Evolutionary conservation across 805 yeast genomes (phyloP), one percentile per base, ranked within the genome.

Genomic region (Kodamaea kakaduensis): DNA sequence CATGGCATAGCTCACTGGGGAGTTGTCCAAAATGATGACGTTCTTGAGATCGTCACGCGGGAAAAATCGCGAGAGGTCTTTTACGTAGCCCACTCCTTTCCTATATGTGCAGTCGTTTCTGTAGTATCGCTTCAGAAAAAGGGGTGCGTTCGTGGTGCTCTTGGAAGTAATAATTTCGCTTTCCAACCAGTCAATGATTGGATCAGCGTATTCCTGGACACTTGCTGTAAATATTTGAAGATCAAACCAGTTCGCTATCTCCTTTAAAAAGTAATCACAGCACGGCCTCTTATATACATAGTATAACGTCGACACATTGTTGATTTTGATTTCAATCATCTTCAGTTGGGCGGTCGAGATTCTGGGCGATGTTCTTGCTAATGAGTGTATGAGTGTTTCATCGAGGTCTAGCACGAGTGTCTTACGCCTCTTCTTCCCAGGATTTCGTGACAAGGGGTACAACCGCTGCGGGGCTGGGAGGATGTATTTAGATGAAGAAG

Each of bases 171-270:
- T 51, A 18, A 61, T 48, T 37, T 81, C 85, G 48, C 73, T 69
- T 56, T 90, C 97, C 14, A 90, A 67, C 79, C 89, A 85, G 59
- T 90, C 90, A 34, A 93, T 85, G 33, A 93, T 94, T 0, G 98
- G 97, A 52, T 93, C 98, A 0, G 98, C 97, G 52, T 93, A 93
- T 54, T 87, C 96, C 56, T 80, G 77, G 42, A 93, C 89, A 25
- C 95, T 83, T 2, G 98, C 98, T 0, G 98, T 93, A 67, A 93
- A 93, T 7, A 94, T 78, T 20, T 88, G 89, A 27, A 93, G 64
- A 47, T 87, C 83, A 60, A 76, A 93, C 97, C 97, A 90, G 48
- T 77, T 77, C 34, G 81, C 69, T 6, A 88, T 93, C 42, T 81
- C 81, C 40, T 76, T 67, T 17, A 93, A 66, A 51, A 93, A 93